Evolutionary conservation across 352 stramenopile species (phyloP), one percentile per base, ranked within the genome.

Genomic region (Globisporangium middletonii): DNA sequence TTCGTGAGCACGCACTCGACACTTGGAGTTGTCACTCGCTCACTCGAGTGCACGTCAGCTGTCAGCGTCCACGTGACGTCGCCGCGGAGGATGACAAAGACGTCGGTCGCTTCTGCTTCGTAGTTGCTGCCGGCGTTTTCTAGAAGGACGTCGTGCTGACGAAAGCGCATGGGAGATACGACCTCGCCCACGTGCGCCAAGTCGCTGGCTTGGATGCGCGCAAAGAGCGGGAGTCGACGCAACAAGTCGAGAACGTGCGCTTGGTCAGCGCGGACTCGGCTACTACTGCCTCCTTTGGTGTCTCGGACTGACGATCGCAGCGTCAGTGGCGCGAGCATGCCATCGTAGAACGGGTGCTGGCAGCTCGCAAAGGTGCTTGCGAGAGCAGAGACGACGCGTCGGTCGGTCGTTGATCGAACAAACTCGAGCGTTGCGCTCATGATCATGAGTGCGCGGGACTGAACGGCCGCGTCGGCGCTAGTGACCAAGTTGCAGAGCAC

Each of bases 281-380:
- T 28, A 38, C 33, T 38, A 9, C 33, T 38, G 2, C 1, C 2
- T 7, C 7, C 7, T 9, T 9, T 38, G 33, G 1, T 38, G 33
- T 13, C 33, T 12, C 12, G 5, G 33, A 38, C 33, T 38, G 33
- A 9, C 7, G 33, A 38, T 38, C 6, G 5, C 44, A 49, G 19
- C 44, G 0, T 18, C 44, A 49, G n/a, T 26, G 44, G 5, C 4
- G 44, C 19, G n/a, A 23, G 50, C 18, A 26, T 19, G 19, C 50
- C 30, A 23, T 55, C 50, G 30, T 45, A 44, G 19, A 45, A 55
- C 38, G 50, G 50, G 35, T 35, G 33, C 33, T 55, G 50, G 9
- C n/a, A 33, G 5, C 33, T 16, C 4, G 35, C 12, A 35, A 55
- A 42, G 37, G 44, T 46, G 26, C 7, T 28, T 27, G 28, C 50